Evolutionary conservation across 2,329 filamentous ascomycete genomes (phyloP), one percentile per base, ranked within the genome.

Genomic region (Apiospora arundinis): DNA sequence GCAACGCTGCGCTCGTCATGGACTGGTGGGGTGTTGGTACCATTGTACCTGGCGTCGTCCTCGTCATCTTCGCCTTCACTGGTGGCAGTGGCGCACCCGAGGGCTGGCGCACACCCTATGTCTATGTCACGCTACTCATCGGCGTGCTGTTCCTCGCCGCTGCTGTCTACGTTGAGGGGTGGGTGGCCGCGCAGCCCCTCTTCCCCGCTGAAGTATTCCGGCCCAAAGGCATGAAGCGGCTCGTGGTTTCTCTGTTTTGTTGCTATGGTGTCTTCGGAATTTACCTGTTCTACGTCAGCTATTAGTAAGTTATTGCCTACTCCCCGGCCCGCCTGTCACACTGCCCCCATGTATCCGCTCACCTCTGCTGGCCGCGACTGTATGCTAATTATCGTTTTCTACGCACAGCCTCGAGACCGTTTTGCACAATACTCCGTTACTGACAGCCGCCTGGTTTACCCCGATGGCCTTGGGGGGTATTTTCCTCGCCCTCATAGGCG

Each of bases 21-120:
- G 93, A 95, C 78, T 94, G 90, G 88, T 82, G 85, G 71, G 92
- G 92, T 0, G 82, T 88, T 1, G 77, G 80, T 2, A 87, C 91
- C 18, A 91, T 92, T 21, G 85, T 93, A 0, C 85, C 87, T 0
- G 93, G 91, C 0, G 80, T 95, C 16, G 85, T 92, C 1, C 85
- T 96, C 37, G 84, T 94, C 74, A 91, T 94, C 0, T 95, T 91
- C 76, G 92, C 93, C 0, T 88, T 96, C 69, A 95, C 93, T 0
- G 91, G 94, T 67, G 91, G 90, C 9, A 88, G 90, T 0, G 90
- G 93, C 78, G 92, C 92, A 0, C 87, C 90, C 0, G 78, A 90
- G 2, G 89, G 91, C 1, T 95, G 93, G 92, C 83, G 81, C n/a
- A 93, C 91, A 0, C 91, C 92, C 0, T 94, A 94, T 74, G 91